Evolutionary conservation across 805 yeast genomes (phyloP), one percentile per base, ranked within the genome.

Genomic region (Zygosaccharomyces kombuchaensis): DNA sequence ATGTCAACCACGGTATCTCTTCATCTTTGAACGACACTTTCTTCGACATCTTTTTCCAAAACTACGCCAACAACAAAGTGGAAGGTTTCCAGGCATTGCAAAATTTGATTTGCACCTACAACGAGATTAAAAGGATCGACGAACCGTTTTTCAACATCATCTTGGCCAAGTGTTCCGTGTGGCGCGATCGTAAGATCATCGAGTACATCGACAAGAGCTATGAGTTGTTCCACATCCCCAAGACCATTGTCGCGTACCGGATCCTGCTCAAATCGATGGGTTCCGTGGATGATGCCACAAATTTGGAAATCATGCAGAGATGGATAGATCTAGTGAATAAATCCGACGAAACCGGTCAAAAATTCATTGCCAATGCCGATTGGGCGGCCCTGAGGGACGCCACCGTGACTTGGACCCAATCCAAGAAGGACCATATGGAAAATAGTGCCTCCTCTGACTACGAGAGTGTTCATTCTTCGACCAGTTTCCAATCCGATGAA

Each of bases 331-430:
- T 76, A 37, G 65, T 81, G 34, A 39, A 51, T 32, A 74, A 78
- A 52, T 80, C 82, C 48, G 76, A 74, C 27, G 66, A 65, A 37
- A 73, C 71, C 41, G 80, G 80, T 9, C 78, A 76, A 65, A 67
- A 65, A 32, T 83, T 81, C 59, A 81, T 85, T 54, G 89, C 91
- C 6, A 81, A 80, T 61, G 91, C 93, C 9, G 91, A 84, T 66
- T 85, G 91, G 91, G 83, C 87, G 32, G 84, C 91, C 2, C 65
- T 86, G 47, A 78, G 90, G 68, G 89, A 82, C 62, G 87, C 91
- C 16, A 85, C 93, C 5, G 64, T 66, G 8, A 63, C 68, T 4
- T 66, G 67, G 67, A 58, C 68, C 17, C 68, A 64, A 46, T 48
- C 48, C 42, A 46, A 47, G 42, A 46, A 35, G 30, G 46, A 53